These are phyloP conservation scores for Ascochyta lentis DNA, from an alignment of 2,329 filamentous ascomycete species.

Conservation along the genomic window DNA sequence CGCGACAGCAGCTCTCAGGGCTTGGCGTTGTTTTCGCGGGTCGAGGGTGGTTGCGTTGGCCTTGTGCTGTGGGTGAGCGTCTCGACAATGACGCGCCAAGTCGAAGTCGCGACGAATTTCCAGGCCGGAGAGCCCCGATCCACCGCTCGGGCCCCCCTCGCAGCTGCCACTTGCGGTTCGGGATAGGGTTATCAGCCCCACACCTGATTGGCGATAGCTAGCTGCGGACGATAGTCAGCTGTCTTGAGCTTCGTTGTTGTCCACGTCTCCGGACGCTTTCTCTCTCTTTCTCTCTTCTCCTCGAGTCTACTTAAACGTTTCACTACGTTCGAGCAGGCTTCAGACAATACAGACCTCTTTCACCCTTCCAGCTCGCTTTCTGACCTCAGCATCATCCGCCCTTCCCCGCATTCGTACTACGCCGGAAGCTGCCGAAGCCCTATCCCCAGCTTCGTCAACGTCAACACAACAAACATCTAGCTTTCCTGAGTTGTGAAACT, in stretches of 20 bases:
- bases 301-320: conserved; percentile 17
- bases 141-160: conserved; percentile 19
- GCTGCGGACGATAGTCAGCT: conserved; percentile 24
- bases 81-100: conserved; percentile 18
- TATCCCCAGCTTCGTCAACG: conserved; percentile 6
- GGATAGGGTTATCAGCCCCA: conserved; percentile 39
- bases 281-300: conserved; percentile 15
- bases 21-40: neutral
- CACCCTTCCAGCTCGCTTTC: neutral
- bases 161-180: conserved; percentile 34
- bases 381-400: neutral
- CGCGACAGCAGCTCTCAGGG: neutral
- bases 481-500: neutral
- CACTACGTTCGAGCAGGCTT: conserved; percentile 13
- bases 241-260: conserved; percentile 18
- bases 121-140: conserved; percentile 15
- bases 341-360: neutral
- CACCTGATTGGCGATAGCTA: conserved; percentile 33
- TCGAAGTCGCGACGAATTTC: conserved; percentile 16
- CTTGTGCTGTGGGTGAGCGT: conserved; percentile 4
- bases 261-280: conserved; percentile 11
- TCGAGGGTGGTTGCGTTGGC: neutral
- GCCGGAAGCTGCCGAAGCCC: conserved; percentile 17
- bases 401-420: conserved; percentile 19
- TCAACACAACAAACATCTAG: conserved; percentile 6